Evolutionary conservation across 345 rosid genomes (phyloP), one percentile per base, ranked within the genome.

Genomic region (Raphanus sativus): DNA sequence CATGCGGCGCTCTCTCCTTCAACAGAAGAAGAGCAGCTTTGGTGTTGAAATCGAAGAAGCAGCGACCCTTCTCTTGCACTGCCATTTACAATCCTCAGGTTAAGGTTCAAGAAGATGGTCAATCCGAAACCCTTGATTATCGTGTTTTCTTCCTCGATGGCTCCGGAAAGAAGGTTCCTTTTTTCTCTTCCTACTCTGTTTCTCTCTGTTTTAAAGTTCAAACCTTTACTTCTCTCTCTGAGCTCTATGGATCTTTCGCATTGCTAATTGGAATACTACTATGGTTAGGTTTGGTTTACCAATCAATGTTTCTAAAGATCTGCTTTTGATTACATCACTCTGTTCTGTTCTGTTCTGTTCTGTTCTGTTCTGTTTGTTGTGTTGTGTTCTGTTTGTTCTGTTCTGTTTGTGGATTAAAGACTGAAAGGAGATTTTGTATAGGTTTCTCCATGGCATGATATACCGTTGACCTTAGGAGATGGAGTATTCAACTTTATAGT

Each of bases 401-500:
- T 28, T 28, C 30, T 28, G 30, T 28, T 28, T 25, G 13, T 8
- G 4, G 2, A 24, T 6, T 25, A 77, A 48, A 12, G 16, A 34
- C 21, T 58, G 62, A 15, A 65, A 2, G 62, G 30, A 28, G 30
- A 10, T 17, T 69, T 54, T 69, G 52, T 63, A 6, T 69, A 93
- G 98, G 83, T 96, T 54, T 96, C 98, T 74, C 99, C 98, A 10
- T 93, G 99, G 98, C 98, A 96, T 86, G 97, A 89, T 73, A 75
- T 96, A 56, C 99, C 97, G 0, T 70, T 93, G 86, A 87, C 86
- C 29, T 75, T 89, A 82, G 99, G 98, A 5, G 89, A 90, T 81
- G 98, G 90, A 29, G 86, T 83, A 59, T 96, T 86, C 84, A 90
- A 90, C 90, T 93, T 85, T 58, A 67, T 93, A 48, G 97, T 90